Evolutionary conservation across 2,329 filamentous ascomycete species (phyloP).

Genomic region (Scytalidium sp.): DNA sequence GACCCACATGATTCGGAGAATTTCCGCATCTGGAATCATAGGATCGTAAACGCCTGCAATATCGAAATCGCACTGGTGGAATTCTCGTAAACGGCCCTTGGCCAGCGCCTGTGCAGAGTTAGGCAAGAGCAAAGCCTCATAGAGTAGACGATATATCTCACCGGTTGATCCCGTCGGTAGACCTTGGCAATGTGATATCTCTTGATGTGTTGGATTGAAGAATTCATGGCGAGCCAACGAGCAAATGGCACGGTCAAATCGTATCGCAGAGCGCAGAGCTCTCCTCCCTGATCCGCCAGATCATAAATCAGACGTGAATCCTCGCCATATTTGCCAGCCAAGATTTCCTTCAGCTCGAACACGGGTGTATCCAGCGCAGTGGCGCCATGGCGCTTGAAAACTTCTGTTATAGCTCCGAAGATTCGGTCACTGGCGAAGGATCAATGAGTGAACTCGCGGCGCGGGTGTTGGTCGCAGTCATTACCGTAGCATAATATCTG

Average conservation of each 20-base stretch:
- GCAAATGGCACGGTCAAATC: conserved; percentile 89
- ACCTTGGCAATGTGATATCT: conserved; percentile 96
- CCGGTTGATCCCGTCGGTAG: conserved; percentile 73
- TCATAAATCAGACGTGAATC: conserved; percentile 92
- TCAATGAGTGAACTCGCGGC: not conserved
- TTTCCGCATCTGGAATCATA: conserved; percentile 91
- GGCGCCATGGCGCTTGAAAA: conserved; percentile 82
- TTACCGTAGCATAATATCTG: conserved; percentile 70
- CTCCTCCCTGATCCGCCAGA: conserved; percentile 81
- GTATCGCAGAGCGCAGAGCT: conserved; percentile 80
- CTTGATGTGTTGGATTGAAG: conserved; percentile 76
- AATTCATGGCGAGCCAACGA: conserved; percentile 89
- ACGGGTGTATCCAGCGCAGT: conserved; percentile 78
- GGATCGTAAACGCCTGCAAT: conserved; percentile 85
- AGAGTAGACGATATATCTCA: not conserved
- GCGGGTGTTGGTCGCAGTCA: not conserved
- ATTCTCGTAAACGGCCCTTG: conserved; percentile 59
- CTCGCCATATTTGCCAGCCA: conserved; percentile 88
- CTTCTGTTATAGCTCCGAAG: conserved; percentile 69
- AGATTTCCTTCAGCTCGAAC: conserved; percentile 83
- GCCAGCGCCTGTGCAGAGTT: conserved; percentile 58
- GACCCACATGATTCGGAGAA: conserved; percentile 70
- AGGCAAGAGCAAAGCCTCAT: not conserved
- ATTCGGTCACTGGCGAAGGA: conserved; percentile 57
- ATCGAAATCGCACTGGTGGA: conserved; percentile 74